Percentiles rank a stretch among this genome's conserved stretches.
These are phyloP conservation scores for Chenopodium berlandieri DNA, from an alignment of 148 eudicot genomes.

Conservation along the genomic window DNA sequence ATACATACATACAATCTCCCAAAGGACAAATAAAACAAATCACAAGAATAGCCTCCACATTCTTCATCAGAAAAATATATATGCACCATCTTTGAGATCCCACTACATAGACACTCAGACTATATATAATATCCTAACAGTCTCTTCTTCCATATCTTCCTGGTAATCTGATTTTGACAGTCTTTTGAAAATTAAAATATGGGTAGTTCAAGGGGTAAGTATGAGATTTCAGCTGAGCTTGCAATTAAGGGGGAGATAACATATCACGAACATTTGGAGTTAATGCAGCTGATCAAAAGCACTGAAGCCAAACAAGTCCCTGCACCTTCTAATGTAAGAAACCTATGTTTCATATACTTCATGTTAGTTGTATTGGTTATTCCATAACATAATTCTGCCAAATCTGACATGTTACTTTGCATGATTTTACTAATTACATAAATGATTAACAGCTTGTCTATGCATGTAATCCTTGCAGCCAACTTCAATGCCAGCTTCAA, in stretches of 20 bases:
- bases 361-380: no score
- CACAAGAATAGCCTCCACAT: background rate
- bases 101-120: background rate
- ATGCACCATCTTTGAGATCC: background rate
- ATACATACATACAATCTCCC: no score
- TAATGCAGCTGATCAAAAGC: background rate
- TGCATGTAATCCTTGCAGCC: constrained; percentile 8
- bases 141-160: background rate
- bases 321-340: no score
- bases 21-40: no score
- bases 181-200: constrained; percentile 11
- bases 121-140: background rate
- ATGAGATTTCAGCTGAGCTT: constrained; percentile 39
- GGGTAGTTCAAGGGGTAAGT: constrained; percentile 24
- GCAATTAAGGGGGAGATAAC: constrained; percentile 47
- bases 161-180: background rate
- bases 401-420: no score
- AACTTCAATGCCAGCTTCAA: constrained; percentile 4
- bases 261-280: constrained; percentile 21
- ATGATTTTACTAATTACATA: background rate
- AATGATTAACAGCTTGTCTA: background rate
- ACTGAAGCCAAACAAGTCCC: no score
- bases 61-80: background rate
- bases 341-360: no score
- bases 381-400: no score